phyloP scores from a whole-genome alignment of 129 eudicot species.

The Escallonia herrerae region DNA sequence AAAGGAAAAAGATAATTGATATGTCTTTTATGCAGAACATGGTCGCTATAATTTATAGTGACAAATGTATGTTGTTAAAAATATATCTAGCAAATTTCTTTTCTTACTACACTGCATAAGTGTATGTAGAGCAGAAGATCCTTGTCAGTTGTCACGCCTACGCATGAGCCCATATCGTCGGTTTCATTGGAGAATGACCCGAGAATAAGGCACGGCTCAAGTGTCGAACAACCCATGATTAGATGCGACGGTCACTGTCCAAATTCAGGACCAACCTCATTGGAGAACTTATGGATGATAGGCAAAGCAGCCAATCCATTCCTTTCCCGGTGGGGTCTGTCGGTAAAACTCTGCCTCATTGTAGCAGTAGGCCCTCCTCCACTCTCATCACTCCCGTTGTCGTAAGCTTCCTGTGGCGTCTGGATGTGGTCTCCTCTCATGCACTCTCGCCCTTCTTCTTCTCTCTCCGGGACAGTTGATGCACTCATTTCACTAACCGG shows the following conservation, averaged over 20 bases:
- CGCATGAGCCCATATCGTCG: too few species aligned
- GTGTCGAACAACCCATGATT: neutral
- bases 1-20: too few species aligned
- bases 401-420: neutral
- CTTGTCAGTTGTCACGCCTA: too few species aligned
- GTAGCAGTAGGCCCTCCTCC: neutral
- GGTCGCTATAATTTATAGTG: too few species aligned
- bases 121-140: too few species aligned
- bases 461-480: neutral
- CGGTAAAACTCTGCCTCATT: neutral
- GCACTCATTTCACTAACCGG: neutral
- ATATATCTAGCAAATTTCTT: too few species aligned
- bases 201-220: neutral
- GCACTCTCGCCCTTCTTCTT: neutral
- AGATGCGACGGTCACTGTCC: neutral
- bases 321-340: constrained; percentile 1
- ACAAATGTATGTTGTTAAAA: too few species aligned
- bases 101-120: too few species aligned
- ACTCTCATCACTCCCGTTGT: neutral
- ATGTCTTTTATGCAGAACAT: too few species aligned
- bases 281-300: neutral
- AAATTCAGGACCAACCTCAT: neutral
- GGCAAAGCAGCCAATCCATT: neutral
- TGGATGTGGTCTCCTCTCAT: neutral
- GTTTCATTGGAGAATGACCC: neutral